Evolutionary conservation across 75 land plant genomes (phyloP), one percentile per base, ranked within the genome.

Genomic region (Chamaecyparis obtusa): DNA sequence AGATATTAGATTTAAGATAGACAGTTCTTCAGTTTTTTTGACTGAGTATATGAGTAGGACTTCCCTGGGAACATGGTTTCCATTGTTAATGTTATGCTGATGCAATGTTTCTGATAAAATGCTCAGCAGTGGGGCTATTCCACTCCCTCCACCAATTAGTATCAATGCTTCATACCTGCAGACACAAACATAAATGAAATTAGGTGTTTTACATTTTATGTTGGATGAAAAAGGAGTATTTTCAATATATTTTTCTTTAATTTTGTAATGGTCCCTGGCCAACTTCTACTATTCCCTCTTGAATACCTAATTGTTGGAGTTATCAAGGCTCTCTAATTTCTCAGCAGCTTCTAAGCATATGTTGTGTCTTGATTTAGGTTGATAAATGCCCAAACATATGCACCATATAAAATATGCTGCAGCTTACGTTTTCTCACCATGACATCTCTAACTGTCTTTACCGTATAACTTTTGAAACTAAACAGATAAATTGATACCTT

Each of bases 91-190:
- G 71, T 86, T 32, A 44, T 8, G 43, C 80, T 71, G 46, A 54
- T 91, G 87, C 56, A 92, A 76, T 27, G 90, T 33, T n/a, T 93
- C 93, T 36, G 89, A 49, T 39, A 94, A 88, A 30, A 94, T 87
- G n/a, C 93, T 88, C 76, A 94, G 85, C 87, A 94, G 89, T 17
- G 95, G 92, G 8, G 95, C 89, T 84, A 94, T 91, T 35, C 95
- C 94, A 85, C 94, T 92, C 36, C 95, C 95, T 37, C 95, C 95
- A 85, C 91, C 86, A 27, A 94, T 88, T 87, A 94, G 64, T 71
- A 94, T 89, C 39, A 94, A 88, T 5, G 87, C 54, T 5, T 93
- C 91, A 76, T 90, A 90, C 75, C 95, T 91, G 89, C 36, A 83
- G 24, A 14, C 7, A 24, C 9, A 0, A 79, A 69, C 35, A 44